These are phyloP conservation scores for Puccinia novopanici DNA, from an alignment of 1,284 basidiomycete genomes.

Conservation along the genomic window DNA sequence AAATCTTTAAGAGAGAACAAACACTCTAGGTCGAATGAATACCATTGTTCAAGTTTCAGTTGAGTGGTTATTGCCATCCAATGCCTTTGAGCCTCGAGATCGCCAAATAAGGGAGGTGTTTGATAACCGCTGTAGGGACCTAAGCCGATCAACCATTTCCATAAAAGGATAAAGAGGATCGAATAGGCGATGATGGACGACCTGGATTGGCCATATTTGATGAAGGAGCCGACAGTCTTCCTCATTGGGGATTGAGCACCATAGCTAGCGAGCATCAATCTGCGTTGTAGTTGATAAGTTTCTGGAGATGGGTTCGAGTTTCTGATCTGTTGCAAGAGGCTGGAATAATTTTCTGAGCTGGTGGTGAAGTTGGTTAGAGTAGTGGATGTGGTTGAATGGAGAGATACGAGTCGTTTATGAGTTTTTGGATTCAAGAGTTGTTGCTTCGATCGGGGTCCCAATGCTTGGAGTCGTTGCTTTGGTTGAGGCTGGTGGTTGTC, in stretches of 20 bases:
- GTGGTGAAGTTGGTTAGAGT: not conserved
- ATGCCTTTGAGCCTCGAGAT: slow-evolving; percentile 48
- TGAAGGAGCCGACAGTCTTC: not conserved
- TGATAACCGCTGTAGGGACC: slow-evolving; percentile 38
- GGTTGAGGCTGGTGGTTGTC: too few relatives aligned
- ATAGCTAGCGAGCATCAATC: not conserved
- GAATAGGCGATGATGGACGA: slow-evolving; percentile 10
- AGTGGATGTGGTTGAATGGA: slow-evolving; percentile 9
- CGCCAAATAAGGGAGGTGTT: slow-evolving; percentile 32
- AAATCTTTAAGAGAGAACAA: not conserved
- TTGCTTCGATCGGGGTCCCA: too few relatives aligned
- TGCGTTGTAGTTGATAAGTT: not conserved
- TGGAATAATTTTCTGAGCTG: slow-evolving; percentile 1
- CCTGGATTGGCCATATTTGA: slow-evolving; percentile 14
- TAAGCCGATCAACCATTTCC: slow-evolving; percentile 29
- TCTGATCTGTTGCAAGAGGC: not conserved
- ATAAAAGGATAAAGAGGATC: slow-evolving; percentile 26
- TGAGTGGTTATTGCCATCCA: slow-evolving; percentile 45
- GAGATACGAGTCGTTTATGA: not conserved
- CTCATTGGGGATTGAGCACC: slow-evolving; percentile 29
- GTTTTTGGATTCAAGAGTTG: too few relatives aligned
- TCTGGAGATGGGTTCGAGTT: not conserved
- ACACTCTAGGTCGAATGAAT: slow-evolving; percentile 45
- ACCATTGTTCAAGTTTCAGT: slow-evolving; percentile 25
- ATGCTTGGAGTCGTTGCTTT: too few relatives aligned